Evolutionary conservation across 2,329 filamentous ascomycete species (phyloP), one percentile per base, ranked within the genome.

Genomic region (Pleoardoris graminearum): DNA sequence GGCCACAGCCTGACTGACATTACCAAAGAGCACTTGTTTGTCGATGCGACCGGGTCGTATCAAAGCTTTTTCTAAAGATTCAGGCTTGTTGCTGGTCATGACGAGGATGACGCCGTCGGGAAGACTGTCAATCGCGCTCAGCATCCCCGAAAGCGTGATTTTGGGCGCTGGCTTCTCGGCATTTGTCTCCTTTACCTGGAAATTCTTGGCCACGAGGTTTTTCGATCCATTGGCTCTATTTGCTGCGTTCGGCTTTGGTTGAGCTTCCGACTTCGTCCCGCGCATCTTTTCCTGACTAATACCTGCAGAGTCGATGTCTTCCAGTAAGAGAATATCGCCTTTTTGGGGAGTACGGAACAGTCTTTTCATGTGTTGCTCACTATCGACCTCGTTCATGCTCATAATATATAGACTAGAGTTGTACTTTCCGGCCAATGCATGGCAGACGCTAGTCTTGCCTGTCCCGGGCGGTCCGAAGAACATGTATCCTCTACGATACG

Each of bases 361-460:
- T 61, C 89, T 86, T n/a, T 91, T 90, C 47, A 96, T 78, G 61
- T 91, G 84, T 67, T 94, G 88, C 62, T 96, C 91, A 17, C 11
- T 32, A 2, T 90, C 93, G 68, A 96, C 81, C 16, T 91, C 91
- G 51, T 89, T 81, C 74, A 95, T 89, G 70, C 88, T 91, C 14
- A 96, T 80, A 61, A 94, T 94, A 57, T 95, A 81, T 76, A 94
- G 90, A 37, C 90, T 90, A 57, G 95, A 91, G 60, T 88, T 88
- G 69, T 91, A 95, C 66, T 91, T 85, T 22, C 90, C 91, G 0
- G 92, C 92, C 27, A 97, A 77, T 0, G 91, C 91, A 72, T 95
- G 90, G 57, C 96, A 95, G 60, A 96, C 96, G 0, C 89, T 94
- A 50, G 87, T 95, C 77, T 94, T 96, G 22, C 90, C 93, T 38